A percentile compares a stretch with the other conserved stretches of the same genome.
phyloP scores from a whole-genome alignment of 2,329 filamentous ascomycete genomes.

The Trichoderma lentiforme region DNA sequence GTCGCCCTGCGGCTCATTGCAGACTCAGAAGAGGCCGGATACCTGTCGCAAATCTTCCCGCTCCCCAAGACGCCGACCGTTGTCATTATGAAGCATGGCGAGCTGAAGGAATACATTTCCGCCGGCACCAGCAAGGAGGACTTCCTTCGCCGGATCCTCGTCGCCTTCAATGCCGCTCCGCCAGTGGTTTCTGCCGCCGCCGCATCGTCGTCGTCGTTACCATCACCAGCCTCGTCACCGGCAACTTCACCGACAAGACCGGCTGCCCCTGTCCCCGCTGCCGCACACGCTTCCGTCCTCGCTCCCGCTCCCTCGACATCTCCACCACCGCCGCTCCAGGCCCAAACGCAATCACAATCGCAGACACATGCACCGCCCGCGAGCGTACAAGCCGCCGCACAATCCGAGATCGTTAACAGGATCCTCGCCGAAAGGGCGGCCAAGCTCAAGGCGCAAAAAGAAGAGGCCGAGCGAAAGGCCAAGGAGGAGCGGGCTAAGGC shows the following conservation, averaged over 20 bases:
- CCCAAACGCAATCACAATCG: background rate
- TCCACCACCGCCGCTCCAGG: background rate
- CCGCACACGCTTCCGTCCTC: background rate
- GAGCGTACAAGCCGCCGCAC: constrained; percentile 25
- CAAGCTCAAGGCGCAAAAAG: constrained; percentile 41
- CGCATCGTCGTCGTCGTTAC: constrained; percentile 18
- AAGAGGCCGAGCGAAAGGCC: constrained; percentile 44
- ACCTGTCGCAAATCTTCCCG: constrained; percentile 78
- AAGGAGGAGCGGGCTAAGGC: constrained; percentile 49
- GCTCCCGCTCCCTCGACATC: constrained; percentile 20
- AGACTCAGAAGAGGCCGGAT: constrained; percentile 76
- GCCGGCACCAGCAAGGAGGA: constrained; percentile 62
- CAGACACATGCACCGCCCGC: background rate
- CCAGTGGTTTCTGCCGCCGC: constrained; percentile 12
- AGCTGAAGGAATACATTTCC: constrained; percentile 72
- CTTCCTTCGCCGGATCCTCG: constrained; percentile 50
- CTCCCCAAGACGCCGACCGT: constrained; percentile 75
- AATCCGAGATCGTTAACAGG: constrained; percentile 34
- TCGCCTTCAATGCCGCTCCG: constrained; percentile 31
- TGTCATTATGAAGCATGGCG: constrained; percentile 75
- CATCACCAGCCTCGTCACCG: constrained; percentile 18
- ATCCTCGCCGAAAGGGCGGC: constrained; percentile 51
- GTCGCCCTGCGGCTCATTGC: constrained; percentile 67
- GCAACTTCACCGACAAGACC: background rate
- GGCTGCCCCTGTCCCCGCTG: constrained; percentile 2